Conservation (phyloP, 352 stramenopile genomes). For the Globisporangium nodosum region DNA sequence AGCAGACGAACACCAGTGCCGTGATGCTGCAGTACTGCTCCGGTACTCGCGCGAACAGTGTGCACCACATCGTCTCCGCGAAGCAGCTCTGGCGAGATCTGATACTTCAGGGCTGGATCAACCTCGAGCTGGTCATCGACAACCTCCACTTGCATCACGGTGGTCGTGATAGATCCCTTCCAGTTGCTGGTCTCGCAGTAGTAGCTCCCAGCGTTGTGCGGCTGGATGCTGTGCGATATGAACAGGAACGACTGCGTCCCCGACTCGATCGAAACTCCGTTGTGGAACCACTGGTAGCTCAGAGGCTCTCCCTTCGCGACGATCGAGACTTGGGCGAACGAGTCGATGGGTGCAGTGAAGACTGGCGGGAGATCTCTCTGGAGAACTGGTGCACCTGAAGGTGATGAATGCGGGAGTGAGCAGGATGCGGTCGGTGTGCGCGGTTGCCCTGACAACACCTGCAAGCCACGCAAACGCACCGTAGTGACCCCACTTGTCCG, state of each 20-base stretch:
- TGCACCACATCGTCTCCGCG: slow-evolving; percentile 17
- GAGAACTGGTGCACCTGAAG: slow-evolving; percentile 31
- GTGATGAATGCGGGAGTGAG: background rate
- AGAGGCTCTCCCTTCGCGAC: slow-evolving; percentile 63
- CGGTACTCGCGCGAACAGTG: slow-evolving; percentile 30
- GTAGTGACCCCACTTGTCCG: slow-evolving; percentile 63
- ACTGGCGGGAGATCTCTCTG: slow-evolving; percentile 33
- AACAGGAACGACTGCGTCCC: slow-evolving; percentile 44
- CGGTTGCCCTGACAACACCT: background rate
- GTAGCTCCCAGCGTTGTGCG: slow-evolving; percentile 53
- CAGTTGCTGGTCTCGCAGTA: slow-evolving; percentile 58
- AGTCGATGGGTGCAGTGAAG: slow-evolving; percentile 35
- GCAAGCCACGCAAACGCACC: slow-evolving; percentile 13
- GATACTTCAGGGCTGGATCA: slow-evolving; percentile 37
- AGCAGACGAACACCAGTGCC: slow-evolving; percentile 30
- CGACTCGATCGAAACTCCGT: slow-evolving; percentile 23
- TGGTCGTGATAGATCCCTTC: slow-evolving; percentile 27
- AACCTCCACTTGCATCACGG: slow-evolving; percentile 31
- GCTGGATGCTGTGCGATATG: slow-evolving; percentile 44
- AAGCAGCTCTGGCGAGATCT: slow-evolving; percentile 22
- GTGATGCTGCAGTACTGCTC: slow-evolving; percentile 25
- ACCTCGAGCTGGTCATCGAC: slow-evolving; percentile 34
- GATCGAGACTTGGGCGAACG: slow-evolving; percentile 40
- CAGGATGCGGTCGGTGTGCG: background rate
- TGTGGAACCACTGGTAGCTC: slow-evolving; percentile 55